Base-by-base conservation (phyloP, 805 yeast genomes). In the Zygoascus ofunaensis region DNA sequence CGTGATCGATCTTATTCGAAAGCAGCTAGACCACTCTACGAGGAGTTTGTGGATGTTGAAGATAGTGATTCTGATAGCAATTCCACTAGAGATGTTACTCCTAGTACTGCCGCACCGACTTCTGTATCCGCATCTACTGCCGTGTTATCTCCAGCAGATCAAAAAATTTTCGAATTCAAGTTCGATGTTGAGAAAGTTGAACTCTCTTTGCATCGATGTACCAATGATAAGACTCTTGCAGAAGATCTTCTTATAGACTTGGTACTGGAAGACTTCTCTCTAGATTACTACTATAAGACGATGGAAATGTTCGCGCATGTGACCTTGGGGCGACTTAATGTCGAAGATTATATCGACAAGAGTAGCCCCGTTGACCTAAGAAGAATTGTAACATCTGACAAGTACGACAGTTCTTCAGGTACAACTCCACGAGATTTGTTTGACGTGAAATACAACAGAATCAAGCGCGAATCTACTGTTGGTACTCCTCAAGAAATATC, bases 271-370 rank as follows among this genome's bases (percentile, higher is more conserved):
- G 65, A 74, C 3, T 71, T 89, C 39, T 65, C 65, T 21, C 61
- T 92, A 30, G 66, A 67, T n/a, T 78, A 82, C 49, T 76, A 63
- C 60, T 80, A 73, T 49, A 79, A 82, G 1, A 67, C 68, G 0
- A 68, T 64, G 40, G 82, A 74, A 36, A 75, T 87, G 80, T 73
- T 74, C 48, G 74, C 87, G 3, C 78, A 80, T 49, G 61, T 90
- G 34, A 59, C 68, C 1, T 71, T 92, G 34, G 71, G 74, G 2
- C 85, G 83, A 41, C 67, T 92, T 32, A 72, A 77, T 30, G 63
- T 92, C 21, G 77, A 84, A 36, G 97, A 92, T 59, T 79, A 75
- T 58, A 76, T 87, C 38, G 89, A 81, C 48, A 66, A 66, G 18
- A 68, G 78, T 1, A 76, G 80, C 0, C 69, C 79, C 4, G 68